Percentiles rank a stretch among this genome's conserved stretches.
Evolutionary conservation across 1,284 basidiomycete genomes (phyloP).

Genomic region (Puccinia brachypodii): DNA sequence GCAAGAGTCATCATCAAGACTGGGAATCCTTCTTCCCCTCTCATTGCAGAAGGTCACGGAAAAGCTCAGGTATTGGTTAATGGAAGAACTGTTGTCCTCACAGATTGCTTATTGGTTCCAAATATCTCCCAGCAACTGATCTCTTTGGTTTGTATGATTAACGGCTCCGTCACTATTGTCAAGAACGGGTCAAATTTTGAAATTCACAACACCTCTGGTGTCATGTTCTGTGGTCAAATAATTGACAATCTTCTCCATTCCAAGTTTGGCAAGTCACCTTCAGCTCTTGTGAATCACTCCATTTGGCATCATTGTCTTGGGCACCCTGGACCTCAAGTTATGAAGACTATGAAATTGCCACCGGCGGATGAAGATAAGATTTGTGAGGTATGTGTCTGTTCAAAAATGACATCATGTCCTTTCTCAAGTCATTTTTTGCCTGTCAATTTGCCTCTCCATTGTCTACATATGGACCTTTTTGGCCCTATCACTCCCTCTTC

Average conservation of each 20-base stretch:
- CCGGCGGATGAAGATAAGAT: too few relatives aligned
- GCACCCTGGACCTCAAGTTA: background rate
- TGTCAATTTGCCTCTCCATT: background rate
- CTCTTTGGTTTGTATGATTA: background rate
- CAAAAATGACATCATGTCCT: background rate
- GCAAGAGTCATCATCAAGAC: background rate
- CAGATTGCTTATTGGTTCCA: background rate
- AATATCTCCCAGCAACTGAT: background rate
- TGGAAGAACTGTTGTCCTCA: background rate
- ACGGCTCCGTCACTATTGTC: background rate
- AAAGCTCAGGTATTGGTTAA: background rate
- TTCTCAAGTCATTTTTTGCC: background rate
- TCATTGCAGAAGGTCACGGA: background rate
- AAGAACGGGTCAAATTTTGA: background rate
- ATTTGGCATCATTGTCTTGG: background rate
- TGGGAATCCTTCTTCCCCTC: background rate
- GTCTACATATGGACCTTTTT: background rate
- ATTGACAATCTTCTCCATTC: background rate
- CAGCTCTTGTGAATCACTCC: background rate
- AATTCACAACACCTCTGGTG: background rate
- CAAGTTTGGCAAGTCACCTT: background rate
- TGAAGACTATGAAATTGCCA: background rate
- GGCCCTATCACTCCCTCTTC: background rate
- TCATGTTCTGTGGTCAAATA: background rate
- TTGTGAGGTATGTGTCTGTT: slow-evolving; percentile 1